Percentiles rank a stretch among this genome's conserved stretches.
Conservation (phyloP, 139 green algal genomes). For the Chlamydomonas sp. region DNA sequence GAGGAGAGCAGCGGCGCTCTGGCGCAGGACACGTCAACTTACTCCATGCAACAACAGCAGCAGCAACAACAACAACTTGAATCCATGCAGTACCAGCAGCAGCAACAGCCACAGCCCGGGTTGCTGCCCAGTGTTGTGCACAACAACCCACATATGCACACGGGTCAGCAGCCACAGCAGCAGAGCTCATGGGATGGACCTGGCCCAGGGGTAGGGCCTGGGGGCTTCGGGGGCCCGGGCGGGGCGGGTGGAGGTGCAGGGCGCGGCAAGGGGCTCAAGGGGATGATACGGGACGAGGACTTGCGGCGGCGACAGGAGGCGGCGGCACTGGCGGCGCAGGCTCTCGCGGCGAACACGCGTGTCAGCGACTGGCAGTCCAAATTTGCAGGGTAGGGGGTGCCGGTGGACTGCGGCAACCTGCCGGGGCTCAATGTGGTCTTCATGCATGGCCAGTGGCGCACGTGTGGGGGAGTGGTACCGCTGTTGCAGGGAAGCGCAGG, state of each 20-base stretch:
- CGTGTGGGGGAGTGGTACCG: too few species aligned
- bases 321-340: slow-evolving; percentile 1
- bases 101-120: not conserved
- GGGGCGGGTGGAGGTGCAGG: not conserved
- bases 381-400: slow-evolving; percentile 11
- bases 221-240: not conserved
- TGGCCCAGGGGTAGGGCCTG: not conserved
- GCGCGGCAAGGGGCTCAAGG: not conserved
- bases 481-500: too few species aligned
- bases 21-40: not conserved
- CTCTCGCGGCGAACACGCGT: not conserved
- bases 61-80: not conserved
- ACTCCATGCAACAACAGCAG: not conserved
- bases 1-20: slow-evolving; percentile 37
- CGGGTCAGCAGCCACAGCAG: not conserved
- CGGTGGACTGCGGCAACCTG: too few species aligned
- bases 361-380: slow-evolving; percentile 24
- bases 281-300: slow-evolving; percentile 11
- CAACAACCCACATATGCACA: too few species aligned
- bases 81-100: not conserved
- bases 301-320: slow-evolving; percentile 4
- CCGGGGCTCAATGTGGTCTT: too few species aligned
- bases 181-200: not conserved
- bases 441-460: too few species aligned
- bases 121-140: not conserved